Evolutionary conservation across 345 rosid genomes (phyloP), one percentile per base, ranked within the genome.

Genomic region (Salix viminalis): DNA sequence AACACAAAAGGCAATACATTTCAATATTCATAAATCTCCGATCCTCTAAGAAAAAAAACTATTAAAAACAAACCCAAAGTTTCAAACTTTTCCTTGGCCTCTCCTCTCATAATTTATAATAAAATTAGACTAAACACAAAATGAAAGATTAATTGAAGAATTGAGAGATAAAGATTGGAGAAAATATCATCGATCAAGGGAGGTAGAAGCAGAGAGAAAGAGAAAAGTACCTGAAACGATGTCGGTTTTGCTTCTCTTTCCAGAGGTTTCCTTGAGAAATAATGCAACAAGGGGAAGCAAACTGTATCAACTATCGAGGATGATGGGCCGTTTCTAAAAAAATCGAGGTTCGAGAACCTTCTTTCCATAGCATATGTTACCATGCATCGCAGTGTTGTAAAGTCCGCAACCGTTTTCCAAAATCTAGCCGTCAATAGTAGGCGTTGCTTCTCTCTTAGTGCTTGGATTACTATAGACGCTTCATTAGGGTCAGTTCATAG

Each of bases 281-380:
- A 58, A 58, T 1, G 2, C 0, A 2, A 8, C 28, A 2, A n/a
- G 14, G 6, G 2, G 10, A 23, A 10, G 28, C 64, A 21, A 23
- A 9, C 28, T 42, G 13, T 11, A 42, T 42, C 13, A 11, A n/a
- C n/a, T n/a, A n/a, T n/a, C n/a, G n/a, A 42, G 14, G 46, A 42
- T 12, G 13, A 0, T 23, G 6, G 64, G 64, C 64, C 28, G 9
- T 2, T 19, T 16, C 2, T 12, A 24, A 28, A 28, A 23, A 24
- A 41, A 28, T 77, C 71, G 21, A 71, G 80, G 71, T 28, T 77
- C 71, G 21, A 65, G 80, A 77, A 77, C 7, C 65, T 77, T 77
- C 80, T 71, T 19, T 18, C n/a, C 11, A n/a, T 56, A 0, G 24
- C 69, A 0, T 34, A 13, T n/a, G 41, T 4, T 34, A 70, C 0